Percentiles rank a stretch among this genome's conserved stretches.
Evolutionary conservation across 2,329 filamentous ascomycete species (phyloP).

Genomic region (Claviceps maximensis): DNA sequence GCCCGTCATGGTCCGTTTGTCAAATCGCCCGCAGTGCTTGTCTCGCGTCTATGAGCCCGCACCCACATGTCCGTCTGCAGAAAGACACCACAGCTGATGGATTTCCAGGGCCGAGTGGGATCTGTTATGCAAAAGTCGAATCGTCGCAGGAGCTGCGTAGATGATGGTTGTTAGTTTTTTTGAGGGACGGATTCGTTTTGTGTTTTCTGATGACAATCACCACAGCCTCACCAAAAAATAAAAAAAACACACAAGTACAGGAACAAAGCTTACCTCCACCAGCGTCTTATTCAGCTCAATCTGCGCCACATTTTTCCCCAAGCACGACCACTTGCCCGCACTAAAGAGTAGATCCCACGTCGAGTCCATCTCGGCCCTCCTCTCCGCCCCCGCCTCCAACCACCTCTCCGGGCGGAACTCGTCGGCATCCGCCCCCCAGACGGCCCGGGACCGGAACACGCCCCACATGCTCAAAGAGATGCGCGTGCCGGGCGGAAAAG

Average conservation of each 20-base stretch:
- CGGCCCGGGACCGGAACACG: constrained; percentile 17
- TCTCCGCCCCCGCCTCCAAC: constrained; percentile 21
- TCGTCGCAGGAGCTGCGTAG: not conserved
- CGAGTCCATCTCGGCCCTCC: constrained; percentile 19
- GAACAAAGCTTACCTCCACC: constrained; percentile 30
- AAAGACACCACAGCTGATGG: constrained; percentile 4
- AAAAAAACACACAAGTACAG: no score
- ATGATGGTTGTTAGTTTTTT: not conserved
- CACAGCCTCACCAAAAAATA: no score
- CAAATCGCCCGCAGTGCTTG: not conserved
- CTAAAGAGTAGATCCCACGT: constrained; percentile 26
- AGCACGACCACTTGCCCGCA: constrained; percentile 25
- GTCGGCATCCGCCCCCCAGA: constrained; percentile 22
- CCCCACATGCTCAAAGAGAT: constrained; percentile 19
- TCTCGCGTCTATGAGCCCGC: not conserved
- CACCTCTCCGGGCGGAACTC: constrained; percentile 23
- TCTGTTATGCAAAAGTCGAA: constrained; percentile 7
- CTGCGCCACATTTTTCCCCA: constrained; percentile 24
- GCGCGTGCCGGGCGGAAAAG: constrained; percentile 17
- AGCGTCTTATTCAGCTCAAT: constrained; percentile 27
- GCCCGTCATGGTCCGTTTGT: no score
- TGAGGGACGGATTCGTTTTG: no score
- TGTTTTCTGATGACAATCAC: no score
- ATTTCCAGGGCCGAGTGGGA: constrained; percentile 3
- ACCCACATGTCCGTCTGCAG: not conserved